Evolutionary conservation across 2,329 filamentous ascomycete genomes (phyloP).

Genomic region (Trichoderma harzianum): DNA sequence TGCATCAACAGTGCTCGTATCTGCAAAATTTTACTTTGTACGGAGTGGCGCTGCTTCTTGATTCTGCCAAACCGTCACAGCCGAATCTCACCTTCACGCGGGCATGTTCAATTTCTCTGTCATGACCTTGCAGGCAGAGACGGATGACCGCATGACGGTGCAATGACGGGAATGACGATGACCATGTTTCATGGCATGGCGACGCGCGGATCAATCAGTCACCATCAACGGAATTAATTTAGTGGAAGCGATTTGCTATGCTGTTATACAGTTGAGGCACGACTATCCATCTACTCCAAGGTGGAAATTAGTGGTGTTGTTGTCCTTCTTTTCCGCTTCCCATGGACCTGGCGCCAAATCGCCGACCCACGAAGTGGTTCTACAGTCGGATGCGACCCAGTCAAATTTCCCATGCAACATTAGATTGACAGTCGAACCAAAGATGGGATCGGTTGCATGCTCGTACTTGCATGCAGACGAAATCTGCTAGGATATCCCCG

Average conservation of each 20-base stretch:
- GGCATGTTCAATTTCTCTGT: neutral
- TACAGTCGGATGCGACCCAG: neutral
- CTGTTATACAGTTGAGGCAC: neutral
- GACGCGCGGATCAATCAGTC: neutral
- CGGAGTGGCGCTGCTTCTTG: neutral
- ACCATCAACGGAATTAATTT: neutral
- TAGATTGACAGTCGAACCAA: slow-evolving; percentile 8
- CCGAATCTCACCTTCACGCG: neutral
- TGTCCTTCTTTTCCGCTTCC: neutral
- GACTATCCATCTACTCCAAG: neutral
- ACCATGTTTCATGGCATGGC: neutral
- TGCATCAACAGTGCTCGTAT: neutral
- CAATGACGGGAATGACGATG: neutral
- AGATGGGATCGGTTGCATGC: slow-evolving; percentile 5
- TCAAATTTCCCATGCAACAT: neutral
- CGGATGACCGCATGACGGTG: neutral
- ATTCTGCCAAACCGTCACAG: neutral
- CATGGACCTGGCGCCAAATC: neutral
- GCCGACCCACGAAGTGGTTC: neutral
- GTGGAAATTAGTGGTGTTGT: neutral
- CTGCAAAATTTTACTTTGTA: neutral
- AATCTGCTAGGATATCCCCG: neutral
- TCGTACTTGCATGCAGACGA: neutral
- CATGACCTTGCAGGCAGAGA: neutral
- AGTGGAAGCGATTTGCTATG: neutral